Base-by-base conservation (phyloP, 495 filamentous ascomycete genomes). In the Penicillium argentinense region DNA sequence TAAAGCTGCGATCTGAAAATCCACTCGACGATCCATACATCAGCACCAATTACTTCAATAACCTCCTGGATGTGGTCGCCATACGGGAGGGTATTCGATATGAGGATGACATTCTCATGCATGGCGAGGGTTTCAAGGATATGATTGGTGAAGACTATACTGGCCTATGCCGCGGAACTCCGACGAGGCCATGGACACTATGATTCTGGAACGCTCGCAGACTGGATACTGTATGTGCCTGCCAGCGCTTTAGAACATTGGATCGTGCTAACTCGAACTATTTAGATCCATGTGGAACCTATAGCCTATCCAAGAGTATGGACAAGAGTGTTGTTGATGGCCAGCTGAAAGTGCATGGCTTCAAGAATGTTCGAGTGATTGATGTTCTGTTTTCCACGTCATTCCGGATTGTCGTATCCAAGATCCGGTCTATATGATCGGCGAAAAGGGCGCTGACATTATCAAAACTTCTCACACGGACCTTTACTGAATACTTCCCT, bases 131-230 rank as follows among this genome's bases (percentile, higher is more conserved):
- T 14, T 67, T 78, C 56, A 74, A 70, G 59, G 76, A 80, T 30
- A 71, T 80, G 32, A 63, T 80, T 26, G 63, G 46, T 3, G 72
- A 67, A 34, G 73, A 78, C 39, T 81, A 74, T 59, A 77, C 76
- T 80, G 73, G 75, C 59, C 66, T 1, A 78, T 80, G 76, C 76
- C 77, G 2, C 64, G 66, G 1, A 52, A 66, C 13, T 71, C 66
- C 6, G 72, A 80, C 45, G 74, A 70, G 42, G 74, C 64, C 2
- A 79, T 81, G 76, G 69, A 76, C 72, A 69, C 68, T 48, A 38
- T 66, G 37, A 71, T 80, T 44, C 61, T 78, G 24, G 76, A 79
- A 54, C 60, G 75, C 13, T 68, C 59, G 16, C 74, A 79, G 59
- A 79, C 75, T 11, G 77, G 71, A 6, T 79, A 74, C 60, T 73